Evolutionary conservation across 106 monocot genomes (phyloP), one percentile per base, ranked within the genome.

Genomic region (Narthecium ossifragum): DNA sequence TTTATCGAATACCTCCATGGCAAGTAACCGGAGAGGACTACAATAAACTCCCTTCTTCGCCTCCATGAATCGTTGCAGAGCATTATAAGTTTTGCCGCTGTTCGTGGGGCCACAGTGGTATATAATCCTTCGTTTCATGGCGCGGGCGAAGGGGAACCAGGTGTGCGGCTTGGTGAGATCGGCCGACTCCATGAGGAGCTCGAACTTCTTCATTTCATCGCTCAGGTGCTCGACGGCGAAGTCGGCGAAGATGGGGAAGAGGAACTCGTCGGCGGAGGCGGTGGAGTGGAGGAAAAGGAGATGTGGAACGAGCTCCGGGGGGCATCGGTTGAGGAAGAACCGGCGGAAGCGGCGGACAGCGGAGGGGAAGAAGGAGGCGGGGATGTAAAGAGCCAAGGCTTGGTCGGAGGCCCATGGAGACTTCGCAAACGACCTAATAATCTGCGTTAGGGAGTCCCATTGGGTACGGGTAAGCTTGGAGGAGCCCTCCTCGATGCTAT

Each of bases 41-140:
- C 98, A 98, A 49, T 98, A 98, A 6, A 98, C 79, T 0, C 79
- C 98, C 4, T 68, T 75, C 46, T 65, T 61, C 6, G 91, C 87
- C 57, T 78, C 81, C 79, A 82, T 79, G 81, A 88, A 91, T 24
- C 82, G 66, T 59, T 77, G 72, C 8, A 98, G 73, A 3, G 98
- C 98, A 34, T 91, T 91, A 62, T 88, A 85, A 22, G 98, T 98
- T 74, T 98, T 98, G 5, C 98, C 98, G 36, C 91, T 91, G 74
- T 98, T 98, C 29, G 98, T 98, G 7, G 98, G 98, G 13, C 98
- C 98, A 37, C 98, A 98, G 56, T 98, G 98, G 70, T 98, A 98
- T 12, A 98, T 60, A 14, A 98, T 75, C 52, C 52, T 69, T 29
- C 98, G 69, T 61, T 72, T 75, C 98, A 98, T 98, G 20, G 98